Evolutionary conservation across 805 yeast genomes (phyloP), one percentile per base, ranked within the genome.

Genomic region (Maudiozyma turicensis): DNA sequence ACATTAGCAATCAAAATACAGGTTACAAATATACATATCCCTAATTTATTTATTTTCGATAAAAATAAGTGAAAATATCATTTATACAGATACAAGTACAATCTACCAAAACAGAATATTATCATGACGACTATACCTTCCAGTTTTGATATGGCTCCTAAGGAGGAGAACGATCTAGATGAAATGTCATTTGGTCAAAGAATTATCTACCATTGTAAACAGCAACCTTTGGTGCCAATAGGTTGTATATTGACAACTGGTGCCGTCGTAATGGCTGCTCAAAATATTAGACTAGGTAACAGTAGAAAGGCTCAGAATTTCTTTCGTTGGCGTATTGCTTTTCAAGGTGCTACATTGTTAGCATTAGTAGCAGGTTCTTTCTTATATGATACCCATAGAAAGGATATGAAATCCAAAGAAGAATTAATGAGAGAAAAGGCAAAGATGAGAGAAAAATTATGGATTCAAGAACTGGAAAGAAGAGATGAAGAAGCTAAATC

Each of bases 401-500:
- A 65, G 38, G 72, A 74, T 46, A 72, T 71, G 55, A 70, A 73
- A 53, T 62, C 80, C 6, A 76, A 76, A 47, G 91, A 86, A 56
- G 91, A 85, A 33, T 63, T 72, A 54, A 72, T 86, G 56, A 71
- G 79, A 40, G 85, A 82, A 58, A 85, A 86, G 77, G 95, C 97
- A 40, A 84, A 84, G 65, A 69, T 79, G 62, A 82, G 97, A 72
- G 96, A 90, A 63, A 73, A 71, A 58, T 63, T 90, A 55, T 90
- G 97, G 97, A 84, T 89, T 52, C 87, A 85, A 61, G 95, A 85
- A 60, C 74, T 89, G 59, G 97, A 89, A 63, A 78, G 95, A 70
- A 78, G 95, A 65, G 96, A 89, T 64, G 75, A 67, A 11, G 84
- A 81, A 50, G 79, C 82, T 50, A 81, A 84, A 62, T 78, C 74